Base-by-base conservation (phyloP, 164 flowering plant species). In the Akebia trifoliata region DNA sequence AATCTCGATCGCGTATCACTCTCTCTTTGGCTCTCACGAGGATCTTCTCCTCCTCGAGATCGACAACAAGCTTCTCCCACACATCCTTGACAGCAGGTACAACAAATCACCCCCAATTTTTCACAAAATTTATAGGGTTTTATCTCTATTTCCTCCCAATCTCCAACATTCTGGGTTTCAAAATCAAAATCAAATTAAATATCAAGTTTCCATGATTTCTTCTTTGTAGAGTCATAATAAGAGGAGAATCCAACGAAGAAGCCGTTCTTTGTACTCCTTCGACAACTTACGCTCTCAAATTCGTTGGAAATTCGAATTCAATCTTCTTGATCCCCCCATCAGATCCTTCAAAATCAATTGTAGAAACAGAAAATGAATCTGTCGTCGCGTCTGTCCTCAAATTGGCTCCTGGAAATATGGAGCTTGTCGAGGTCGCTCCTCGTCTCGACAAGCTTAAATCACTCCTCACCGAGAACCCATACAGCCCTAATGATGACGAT, bases 231-330 rank as follows among this genome's bases (percentile, higher is more conserved):
- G 83, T 82, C 55, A 69, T 71, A 4, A 54, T 93, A 30, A 72
- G 97, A 76, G 98, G 97, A 51, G 71, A 85, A 42, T 71, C 74
- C 0, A 78, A 81, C 56, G 98, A 90, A 67, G 96, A 93, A 26
- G 92, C 97, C 2, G 92, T 90, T 50, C 79, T 93, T 28, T 93
- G 97, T 66, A 90, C 97, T n/a, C 57, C 69, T 2, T 77, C 90
- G 0, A 82, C 81, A 54, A 93, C 99, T 17, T 93, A 80, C 53
- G 83, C 83, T 2, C 64, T 93, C 38, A 93, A 93, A 57, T 90
- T 76, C 54, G 95, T 90, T 29, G 90, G 88, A 51, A 89, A 72
- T 38, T 90, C 99, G 31, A 93, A 93, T 69, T 85, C 97, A 24
- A 79, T 80, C 7, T 73, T 84, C 40, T 87, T 93, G 32, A 63